Base-by-base conservation (phyloP, 2,329 filamentous ascomycete species). In the Beauveria scarabaeidicola region DNA sequence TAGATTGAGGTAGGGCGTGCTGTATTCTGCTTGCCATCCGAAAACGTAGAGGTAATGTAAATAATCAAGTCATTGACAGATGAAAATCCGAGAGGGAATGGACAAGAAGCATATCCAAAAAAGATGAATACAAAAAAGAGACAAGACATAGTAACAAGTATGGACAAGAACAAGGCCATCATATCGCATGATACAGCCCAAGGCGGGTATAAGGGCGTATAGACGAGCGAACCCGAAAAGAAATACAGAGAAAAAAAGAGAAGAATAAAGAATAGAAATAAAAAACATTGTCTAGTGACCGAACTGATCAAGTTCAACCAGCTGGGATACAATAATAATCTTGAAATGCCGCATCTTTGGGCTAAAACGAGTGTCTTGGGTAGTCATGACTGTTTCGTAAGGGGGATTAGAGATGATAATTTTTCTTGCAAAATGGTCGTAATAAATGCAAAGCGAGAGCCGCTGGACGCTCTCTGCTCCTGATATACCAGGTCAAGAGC, bases 331-430 rank as follows among this genome's bases (percentile, higher is more conserved):
- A 38, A 47, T 50, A 57, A 36, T 25, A 52, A 58, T 52, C n/a
- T n/a, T 53, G 51, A 8, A 43, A 13, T 15, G 55, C 55, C 55
- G 32, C 46, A 21, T 58, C 46, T 58, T 21, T 58, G 55, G 55
- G 46, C 47, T 25, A 44, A 3, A 58, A 44, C 38, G 47, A 58
- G 25, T 38, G 57, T 52, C 57, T 59, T 47, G 19, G 29, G 41
- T 59, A 59, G 48, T 59, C 57, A 52, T 59, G 57, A 53, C 48
- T 52, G 38, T 47, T 48, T 55, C 61, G 54, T 48, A 61, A 60
- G 8, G 41, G 51, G 27, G 52, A 36, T 60, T 36, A 36, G 32
- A 36, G 44, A 7, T 60, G 32, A 41, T 38, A 27, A 43, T 47
- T 11, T 46, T 38, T 40, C 32, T 36, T 23, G 47, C 21, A 15